These are phyloP conservation scores for Beauveria sp. DNA, from an alignment of 2,329 filamentous ascomycete species.

Conservation along the genomic window DNA sequence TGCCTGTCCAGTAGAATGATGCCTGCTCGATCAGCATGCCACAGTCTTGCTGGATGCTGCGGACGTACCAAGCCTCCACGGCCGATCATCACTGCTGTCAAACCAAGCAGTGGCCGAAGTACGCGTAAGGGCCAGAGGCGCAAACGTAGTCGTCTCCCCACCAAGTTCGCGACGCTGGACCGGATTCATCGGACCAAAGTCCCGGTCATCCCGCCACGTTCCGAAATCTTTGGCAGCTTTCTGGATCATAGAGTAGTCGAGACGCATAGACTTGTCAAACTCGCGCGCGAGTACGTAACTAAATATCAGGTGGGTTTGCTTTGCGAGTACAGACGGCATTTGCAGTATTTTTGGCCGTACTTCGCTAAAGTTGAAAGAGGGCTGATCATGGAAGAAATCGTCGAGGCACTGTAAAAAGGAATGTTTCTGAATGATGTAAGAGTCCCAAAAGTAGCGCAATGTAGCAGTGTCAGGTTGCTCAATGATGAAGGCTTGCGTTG, in stretches of 20 bases:
- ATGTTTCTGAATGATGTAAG: background rate
- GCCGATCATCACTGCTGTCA: background rate
- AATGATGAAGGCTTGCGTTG: constrained; percentile 3
- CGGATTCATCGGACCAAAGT: constrained; percentile 13
- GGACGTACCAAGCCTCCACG: constrained; percentile 9
- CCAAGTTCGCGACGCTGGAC: constrained; percentile 8
- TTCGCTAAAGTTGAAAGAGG: constrained; percentile 10
- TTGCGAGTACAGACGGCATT: constrained; percentile 8
- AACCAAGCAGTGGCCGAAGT: constrained; percentile 11
- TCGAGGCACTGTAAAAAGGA: constrained; percentile 9
- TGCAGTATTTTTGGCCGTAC: background rate
- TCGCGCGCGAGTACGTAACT: constrained; percentile 9
- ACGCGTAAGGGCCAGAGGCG: constrained; percentile 8
- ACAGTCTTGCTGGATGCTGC: background rate
- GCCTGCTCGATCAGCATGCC: background rate
- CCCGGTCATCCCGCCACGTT: constrained; percentile 10
- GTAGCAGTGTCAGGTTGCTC: constrained; percentile 5
- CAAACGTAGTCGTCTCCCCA: constrained; percentile 7
- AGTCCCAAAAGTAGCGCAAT: constrained; percentile 1
- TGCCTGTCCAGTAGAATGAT: constrained; percentile 7
- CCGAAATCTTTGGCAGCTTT: constrained; percentile 5
- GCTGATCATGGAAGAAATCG: constrained; percentile 10
- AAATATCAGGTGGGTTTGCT: constrained; percentile 6
- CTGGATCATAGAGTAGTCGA: constrained; percentile 9
- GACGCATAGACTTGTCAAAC: constrained; percentile 8